Base-by-base conservation (phyloP, 768 basidiomycete genomes). In the Russula brevipes region DNA sequence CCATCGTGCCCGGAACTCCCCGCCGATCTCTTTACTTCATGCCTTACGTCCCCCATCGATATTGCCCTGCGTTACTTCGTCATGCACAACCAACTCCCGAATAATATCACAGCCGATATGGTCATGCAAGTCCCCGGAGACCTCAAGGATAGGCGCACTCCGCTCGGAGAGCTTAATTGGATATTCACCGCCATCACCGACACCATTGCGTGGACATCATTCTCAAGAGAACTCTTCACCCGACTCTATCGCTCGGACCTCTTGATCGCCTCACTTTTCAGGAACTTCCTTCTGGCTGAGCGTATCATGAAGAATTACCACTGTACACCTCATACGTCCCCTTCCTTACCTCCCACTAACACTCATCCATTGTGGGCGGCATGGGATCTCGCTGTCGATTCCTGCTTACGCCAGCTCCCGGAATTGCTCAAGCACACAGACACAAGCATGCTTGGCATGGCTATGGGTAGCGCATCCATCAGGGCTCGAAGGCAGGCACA, bases 131-230 rank as follows among this genome's bases (percentile, higher is more conserved):
- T 99, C 12, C 97, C 97, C 0, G 97, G 97, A 9, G 95, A 98
- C 72, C 82, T 98, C 63, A 97, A 96, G 75, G 97, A 99, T 71
- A 84, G 97, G 19, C 84, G 95, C 31, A 98, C 97, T 0, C 95
- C 97, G 1, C 79, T 99, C 0, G 97, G 97, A 55, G 97, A 99
- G 76, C 83, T 99, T n/a, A 97, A 96, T 72, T 99, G 97, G 97
- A 98, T 98, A 66, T 98, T 98, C 76, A 98, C 94, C 1, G 94
- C 96, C 39, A 91, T 99, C 60, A 98, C 97, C 16, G 97, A 99
- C 75, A 98, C 97, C 9, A 98, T 99, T 65, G 97, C 97, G 7
- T 99, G 97, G 97, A 95, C 95, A 14, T 91, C 93, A 2, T 96
- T 99, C 73, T 89, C 94, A 44, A 84, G 88, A 51, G 94, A 97